Conservation (phyloP, 306 rosid species). For the Styphnolobium japonicum region DNA sequence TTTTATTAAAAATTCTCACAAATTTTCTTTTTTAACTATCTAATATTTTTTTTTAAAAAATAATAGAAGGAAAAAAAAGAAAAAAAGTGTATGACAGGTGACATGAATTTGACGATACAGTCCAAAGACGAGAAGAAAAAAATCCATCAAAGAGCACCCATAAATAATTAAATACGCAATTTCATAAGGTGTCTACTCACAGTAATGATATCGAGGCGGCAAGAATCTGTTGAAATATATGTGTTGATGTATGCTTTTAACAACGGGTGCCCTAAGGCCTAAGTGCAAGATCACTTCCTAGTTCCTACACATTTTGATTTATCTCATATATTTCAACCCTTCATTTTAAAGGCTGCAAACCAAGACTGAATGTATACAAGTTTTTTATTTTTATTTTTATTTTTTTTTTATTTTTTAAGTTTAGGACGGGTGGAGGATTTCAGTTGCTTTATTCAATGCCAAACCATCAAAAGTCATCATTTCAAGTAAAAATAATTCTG, state of each 20-base stretch:
- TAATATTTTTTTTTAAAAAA: too few relatives aligned
- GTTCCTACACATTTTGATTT: too few relatives aligned
- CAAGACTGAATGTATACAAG: slow-evolving; percentile 6
- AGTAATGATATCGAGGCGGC: not conserved
- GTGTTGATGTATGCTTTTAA: slow-evolving; percentile 25
- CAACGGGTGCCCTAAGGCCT: slow-evolving; percentile 11
- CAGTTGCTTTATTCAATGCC: not conserved
- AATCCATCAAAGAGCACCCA: not conserved
- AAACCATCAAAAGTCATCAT: not conserved
- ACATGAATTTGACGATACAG: slow-evolving; percentile 1
- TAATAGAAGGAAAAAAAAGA: too few relatives aligned
- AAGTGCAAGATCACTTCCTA: slow-evolving; percentile 5
- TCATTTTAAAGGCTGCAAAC: not conserved
- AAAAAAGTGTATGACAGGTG: too few relatives aligned
- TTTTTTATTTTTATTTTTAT: too few relatives aligned
- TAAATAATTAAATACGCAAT: not conserved
- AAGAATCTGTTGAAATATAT: not conserved
- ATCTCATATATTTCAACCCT: slow-evolving; percentile 9
- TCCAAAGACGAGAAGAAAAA: not conserved
- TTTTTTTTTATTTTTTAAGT: not conserved
- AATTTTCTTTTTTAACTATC: too few relatives aligned
- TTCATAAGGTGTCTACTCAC: not conserved
- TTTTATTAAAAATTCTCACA: too few relatives aligned
- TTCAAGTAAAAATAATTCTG: not conserved
- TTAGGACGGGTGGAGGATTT: slow-evolving; percentile 27